These are phyloP conservation scores for Malbranchea cinnamomea DNA, from an alignment of 2,329 filamentous ascomycete species.

Conservation along the genomic window DNA sequence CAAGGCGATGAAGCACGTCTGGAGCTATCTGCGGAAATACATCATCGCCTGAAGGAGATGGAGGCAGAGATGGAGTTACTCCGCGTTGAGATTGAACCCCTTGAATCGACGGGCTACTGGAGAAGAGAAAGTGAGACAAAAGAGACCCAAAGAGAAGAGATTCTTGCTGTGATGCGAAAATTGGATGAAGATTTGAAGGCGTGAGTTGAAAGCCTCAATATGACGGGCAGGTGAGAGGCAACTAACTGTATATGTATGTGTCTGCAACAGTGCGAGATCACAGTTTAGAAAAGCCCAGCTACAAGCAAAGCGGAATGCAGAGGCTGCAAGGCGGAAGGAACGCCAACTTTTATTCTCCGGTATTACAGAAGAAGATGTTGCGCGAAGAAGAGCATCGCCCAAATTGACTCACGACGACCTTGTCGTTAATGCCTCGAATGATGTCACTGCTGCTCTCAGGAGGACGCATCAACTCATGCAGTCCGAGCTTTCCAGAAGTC, in stretches of 20 bases:
- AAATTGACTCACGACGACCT: constrained; percentile 56
- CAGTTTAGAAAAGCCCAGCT: constrained; percentile 74
- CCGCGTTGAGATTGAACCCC: constrained; percentile 58
- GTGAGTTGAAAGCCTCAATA: constrained; percentile 39
- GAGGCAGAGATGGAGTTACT: constrained; percentile 75
- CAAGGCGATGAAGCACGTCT: constrained; percentile 51
- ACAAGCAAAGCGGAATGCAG: constrained; percentile 58
- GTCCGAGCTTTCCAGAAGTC: constrained; percentile 67
- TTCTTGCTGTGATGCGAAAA: constrained; percentile 52
- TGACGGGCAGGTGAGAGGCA: background rate
- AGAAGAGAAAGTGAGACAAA: constrained; percentile 36
- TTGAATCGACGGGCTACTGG: constrained; percentile 32
- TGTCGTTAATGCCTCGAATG: constrained; percentile 57
- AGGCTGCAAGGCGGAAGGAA: constrained; percentile 59
- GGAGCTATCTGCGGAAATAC: constrained; percentile 69
- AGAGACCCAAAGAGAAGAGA: constrained; percentile 47
- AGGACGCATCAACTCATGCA: constrained; percentile 79
- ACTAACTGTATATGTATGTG: constrained; percentile 14
- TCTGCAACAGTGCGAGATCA: constrained; percentile 36
- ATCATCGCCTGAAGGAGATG: constrained; percentile 57
- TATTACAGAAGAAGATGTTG: constrained; percentile 25
- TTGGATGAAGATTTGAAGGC: constrained; percentile 55
- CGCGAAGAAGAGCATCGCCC: constrained; percentile 23
- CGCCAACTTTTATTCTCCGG: constrained; percentile 59
- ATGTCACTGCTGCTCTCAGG: constrained; percentile 71